These are phyloP conservation scores for Suhomyces sp. DNA, from an alignment of 805 yeast genomes.

Conservation along the genomic window DNA sequence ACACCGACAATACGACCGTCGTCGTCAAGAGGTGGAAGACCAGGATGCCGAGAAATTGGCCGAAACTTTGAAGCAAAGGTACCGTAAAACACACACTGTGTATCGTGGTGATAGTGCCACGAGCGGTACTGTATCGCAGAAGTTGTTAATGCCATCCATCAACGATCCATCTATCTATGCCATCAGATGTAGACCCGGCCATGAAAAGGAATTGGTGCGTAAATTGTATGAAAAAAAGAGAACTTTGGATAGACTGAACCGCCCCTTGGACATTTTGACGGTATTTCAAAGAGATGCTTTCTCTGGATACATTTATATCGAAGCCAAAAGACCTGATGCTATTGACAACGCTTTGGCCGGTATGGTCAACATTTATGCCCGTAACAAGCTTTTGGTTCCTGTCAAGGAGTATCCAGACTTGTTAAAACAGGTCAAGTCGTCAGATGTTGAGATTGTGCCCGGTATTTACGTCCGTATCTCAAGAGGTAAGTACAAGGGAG, in stretches of 20 bases:
- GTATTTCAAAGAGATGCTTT: constrained; percentile 94
- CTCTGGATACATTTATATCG: constrained; percentile 87
- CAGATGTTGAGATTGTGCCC: constrained; percentile 84
- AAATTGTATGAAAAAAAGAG: constrained; percentile 80
- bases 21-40: constrained; percentile 82
- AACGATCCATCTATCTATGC: constrained; percentile 97
- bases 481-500: constrained; percentile 89
- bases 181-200: constrained; percentile 87
- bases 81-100: constrained; percentile 80
- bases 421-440: constrained; percentile 81
- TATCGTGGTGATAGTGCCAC: constrained; percentile 80
- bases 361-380: constrained; percentile 75
- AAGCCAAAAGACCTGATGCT: constrained; percentile 90
- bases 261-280: constrained; percentile 79
- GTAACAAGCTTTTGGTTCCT: constrained; percentile 82
- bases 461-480: constrained; percentile 90
- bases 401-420: constrained; percentile 93
- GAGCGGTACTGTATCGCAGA: constrained; percentile 73
- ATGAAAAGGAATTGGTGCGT: constrained; percentile 86
- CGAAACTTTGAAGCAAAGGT: constrained; percentile 84
- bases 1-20: constrained; percentile 87
- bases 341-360: constrained; percentile 87
- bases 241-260: constrained; percentile 68
- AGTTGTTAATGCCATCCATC: constrained; percentile 89
- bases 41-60: constrained; percentile 95